phyloP scores from a whole-genome alignment of 2,329 filamentous ascomycete species.

The Diaporthe eres region DNA sequence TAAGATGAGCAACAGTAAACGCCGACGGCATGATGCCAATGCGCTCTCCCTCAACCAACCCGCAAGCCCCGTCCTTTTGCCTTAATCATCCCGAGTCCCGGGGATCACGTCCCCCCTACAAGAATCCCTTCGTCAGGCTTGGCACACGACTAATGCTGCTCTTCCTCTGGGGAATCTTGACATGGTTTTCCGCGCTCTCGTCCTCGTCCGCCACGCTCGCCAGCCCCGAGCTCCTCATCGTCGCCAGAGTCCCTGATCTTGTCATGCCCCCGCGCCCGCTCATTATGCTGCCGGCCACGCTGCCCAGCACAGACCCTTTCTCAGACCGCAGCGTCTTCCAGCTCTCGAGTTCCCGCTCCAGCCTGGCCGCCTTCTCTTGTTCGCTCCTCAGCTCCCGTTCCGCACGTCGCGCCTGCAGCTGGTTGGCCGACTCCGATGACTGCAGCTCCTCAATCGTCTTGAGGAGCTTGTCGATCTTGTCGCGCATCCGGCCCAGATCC shows the following conservation, averaged over 20 bases:
- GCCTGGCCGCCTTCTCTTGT: conserved; percentile 80
- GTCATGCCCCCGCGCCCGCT: conserved; percentile 48
- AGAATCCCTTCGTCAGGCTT: conserved; percentile 84
- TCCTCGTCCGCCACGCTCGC: conserved; percentile 53
- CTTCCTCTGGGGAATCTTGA: conserved; percentile 75
- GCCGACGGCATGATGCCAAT: conserved; percentile 27
- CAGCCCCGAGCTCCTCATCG: conserved; percentile 60
- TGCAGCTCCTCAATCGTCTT: conserved; percentile 95
- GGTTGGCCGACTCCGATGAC: conserved; percentile 83
- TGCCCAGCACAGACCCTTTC: conserved; percentile 57
- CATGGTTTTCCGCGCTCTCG: conserved; percentile 56
- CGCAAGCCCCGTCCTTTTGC: neutral
- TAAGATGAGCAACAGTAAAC: conserved; percentile 30
- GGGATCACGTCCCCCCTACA: conserved; percentile 58
- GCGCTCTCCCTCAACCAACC: neutral
- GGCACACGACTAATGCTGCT: conserved; percentile 73
- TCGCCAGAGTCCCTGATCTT: conserved; percentile 49
- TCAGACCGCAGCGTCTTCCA: conserved; percentile 84
- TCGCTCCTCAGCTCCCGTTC: conserved; percentile 94
- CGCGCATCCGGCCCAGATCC: conserved; percentile 86
- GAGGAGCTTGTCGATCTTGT: conserved; percentile 92
- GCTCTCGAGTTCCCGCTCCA: conserved; percentile 91
- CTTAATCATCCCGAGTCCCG: conserved; percentile 32
- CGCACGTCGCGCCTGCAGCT: conserved; percentile 85
- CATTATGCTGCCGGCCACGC: conserved; percentile 45